Base-by-base conservation (phyloP, 495 filamentous ascomycete species). In the Hamigera avellanea region DNA sequence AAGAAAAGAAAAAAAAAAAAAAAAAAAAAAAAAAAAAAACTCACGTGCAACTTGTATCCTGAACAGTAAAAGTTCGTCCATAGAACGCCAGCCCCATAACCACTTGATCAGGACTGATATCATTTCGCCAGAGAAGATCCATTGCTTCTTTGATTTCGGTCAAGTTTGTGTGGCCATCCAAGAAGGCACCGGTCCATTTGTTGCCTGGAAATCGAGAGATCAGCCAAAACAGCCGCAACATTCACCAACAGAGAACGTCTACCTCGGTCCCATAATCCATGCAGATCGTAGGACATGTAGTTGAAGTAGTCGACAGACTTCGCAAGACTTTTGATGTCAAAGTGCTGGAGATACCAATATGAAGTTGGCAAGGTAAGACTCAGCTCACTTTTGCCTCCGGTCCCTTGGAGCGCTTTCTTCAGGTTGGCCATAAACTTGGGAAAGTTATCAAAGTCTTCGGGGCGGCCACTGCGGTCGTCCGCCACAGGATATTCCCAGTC, bases 401-500 rank as follows among this genome's bases (percentile, higher is more conserved):
- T 51, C 0, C 43, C 41, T 9, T 54, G 30, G 19, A 63, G 62
- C 0, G 49, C 52, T 1, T 45, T 45, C 8, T 55, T 37, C 45
- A 75, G 48, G 26, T 71, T 63, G 16, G 53, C 52, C 2, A 75
- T 32, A 4, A 76, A 49, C 0, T 13, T 15, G 1, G 63, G 54
- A 38, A 56, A 65, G 36, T 74, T 72, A 0, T 19, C 44, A 3
- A 32, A 52, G 42, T 76, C 70, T 10, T 30, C 54, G 4, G 29
- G 15, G 0, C 38, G 32, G 0, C 71, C 69, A 9, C 56, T 46
- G 10, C 62, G 54, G 2, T 69, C 64, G 8, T 39, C 17, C 4
- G 59, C 54, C 0, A 14, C 59, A 0, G 71, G 70, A 44, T 7
- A 76, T 25, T 76, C 69, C 72, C 73, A 78, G 44, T 76, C 74